Percentiles rank a stretch among this genome's conserved stretches.
Evolutionary conservation across 192 early-diverging fungal species (phyloP).

Genomic region (Rhizophagus sp.): DNA sequence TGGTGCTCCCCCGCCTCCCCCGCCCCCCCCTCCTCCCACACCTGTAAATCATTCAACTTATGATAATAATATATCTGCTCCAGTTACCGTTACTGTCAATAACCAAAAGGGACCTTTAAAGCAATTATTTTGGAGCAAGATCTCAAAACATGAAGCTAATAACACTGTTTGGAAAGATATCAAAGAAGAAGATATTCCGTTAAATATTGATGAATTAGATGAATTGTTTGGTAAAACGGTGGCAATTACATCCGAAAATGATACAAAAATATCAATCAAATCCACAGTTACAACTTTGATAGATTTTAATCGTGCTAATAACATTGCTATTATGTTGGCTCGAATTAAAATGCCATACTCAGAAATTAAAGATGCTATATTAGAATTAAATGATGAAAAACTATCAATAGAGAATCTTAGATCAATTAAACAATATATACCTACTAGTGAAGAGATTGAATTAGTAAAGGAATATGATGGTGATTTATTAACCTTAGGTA

Average conservation of each 20-base stretch:
- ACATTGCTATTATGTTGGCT: constrained; percentile 60
- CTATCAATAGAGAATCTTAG: constrained; percentile 55
- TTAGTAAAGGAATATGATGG: constrained; percentile 51
- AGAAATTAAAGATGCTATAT: constrained; percentile 55
- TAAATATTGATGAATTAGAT: constrained; percentile 53
- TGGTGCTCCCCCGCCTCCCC: constrained; percentile 19
- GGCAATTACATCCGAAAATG: not conserved
- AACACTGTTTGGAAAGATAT: constrained; percentile 62
- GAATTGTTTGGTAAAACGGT: constrained; percentile 48
- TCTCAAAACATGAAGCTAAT: constrained; percentile 44
- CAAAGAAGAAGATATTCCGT: constrained; percentile 28
- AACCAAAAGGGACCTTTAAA: constrained; percentile 32
- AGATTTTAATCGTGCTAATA: constrained; percentile 57
- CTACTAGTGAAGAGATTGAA: constrained; percentile 56
- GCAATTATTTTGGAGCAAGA: constrained; percentile 62
- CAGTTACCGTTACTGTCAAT: constrained; percentile 26
- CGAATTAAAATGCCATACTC: constrained; percentile 53
- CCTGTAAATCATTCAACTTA: not conserved
- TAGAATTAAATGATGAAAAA: constrained; percentile 55
- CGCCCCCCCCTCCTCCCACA: constrained; percentile 17
- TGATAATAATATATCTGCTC: not conserved
- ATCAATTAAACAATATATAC: constrained; percentile 57
- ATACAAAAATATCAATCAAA: constrained; percentile 33
- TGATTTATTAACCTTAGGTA: constrained; percentile 49
- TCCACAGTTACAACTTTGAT: constrained; percentile 45